phyloP scores from a whole-genome alignment of 768 basidiomycete genomes.

The Russula dissimulans region DNA sequence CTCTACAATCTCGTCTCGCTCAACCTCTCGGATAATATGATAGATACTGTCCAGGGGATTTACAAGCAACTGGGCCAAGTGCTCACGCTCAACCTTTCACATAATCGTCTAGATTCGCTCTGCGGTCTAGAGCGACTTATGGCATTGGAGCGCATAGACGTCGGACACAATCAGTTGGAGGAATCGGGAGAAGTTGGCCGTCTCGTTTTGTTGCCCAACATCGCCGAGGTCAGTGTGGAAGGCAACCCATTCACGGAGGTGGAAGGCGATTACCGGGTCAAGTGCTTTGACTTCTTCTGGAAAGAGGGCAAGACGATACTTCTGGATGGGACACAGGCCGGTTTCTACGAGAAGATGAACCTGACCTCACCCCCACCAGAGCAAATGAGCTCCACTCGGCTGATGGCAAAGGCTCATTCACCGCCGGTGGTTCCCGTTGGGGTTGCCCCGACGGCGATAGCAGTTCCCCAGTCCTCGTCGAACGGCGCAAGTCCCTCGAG shows the following conservation, averaged over 20 bases:
- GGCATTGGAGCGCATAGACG: constrained; percentile 77
- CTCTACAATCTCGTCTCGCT: constrained; percentile 82
- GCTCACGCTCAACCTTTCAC: constrained; percentile 66
- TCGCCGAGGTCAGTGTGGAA: constrained; percentile 72
- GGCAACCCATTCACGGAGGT: constrained; percentile 74
- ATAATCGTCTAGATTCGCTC: constrained; percentile 88
- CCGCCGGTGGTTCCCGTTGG: constrained; percentile 56
- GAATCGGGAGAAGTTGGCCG: constrained; percentile 83
- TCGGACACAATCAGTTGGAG: constrained; percentile 68
- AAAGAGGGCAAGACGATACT: constrained; percentile 70
- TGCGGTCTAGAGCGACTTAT: constrained; percentile 88
- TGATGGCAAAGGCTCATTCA: constrained; percentile 41
- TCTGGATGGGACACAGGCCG: constrained; percentile 67
- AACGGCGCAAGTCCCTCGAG: constrained; percentile 14
- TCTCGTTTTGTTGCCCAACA: constrained; percentile 67
- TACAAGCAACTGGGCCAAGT: constrained; percentile 74
- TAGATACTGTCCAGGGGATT: constrained; percentile 88
- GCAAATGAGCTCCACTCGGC: constrained; percentile 43
- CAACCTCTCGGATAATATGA: constrained; percentile 95
- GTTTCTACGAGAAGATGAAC: constrained; percentile 61
- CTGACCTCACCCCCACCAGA: constrained; percentile 41
- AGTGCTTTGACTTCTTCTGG: constrained; percentile 77
- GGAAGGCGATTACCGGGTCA: constrained; percentile 61
- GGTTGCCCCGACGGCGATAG: constrained; percentile 17
- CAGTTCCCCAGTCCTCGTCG: neutral